Base-by-base conservation (phyloP, 805 yeast genomes). In the Myxozyma nipponensis region DNA sequence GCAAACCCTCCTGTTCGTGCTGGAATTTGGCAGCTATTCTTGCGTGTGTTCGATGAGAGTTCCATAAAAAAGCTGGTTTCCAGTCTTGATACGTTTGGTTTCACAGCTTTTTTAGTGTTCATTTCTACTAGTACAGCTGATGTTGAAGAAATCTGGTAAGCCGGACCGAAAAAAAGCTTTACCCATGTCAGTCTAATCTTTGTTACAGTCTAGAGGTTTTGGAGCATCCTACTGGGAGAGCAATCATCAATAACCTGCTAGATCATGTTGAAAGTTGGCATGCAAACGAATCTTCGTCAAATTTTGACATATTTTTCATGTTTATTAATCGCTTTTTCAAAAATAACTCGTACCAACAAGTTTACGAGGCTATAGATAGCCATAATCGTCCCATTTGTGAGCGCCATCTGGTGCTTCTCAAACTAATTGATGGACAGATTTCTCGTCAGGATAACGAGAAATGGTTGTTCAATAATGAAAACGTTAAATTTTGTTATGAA, bases 371-470 rank as follows among this genome's bases (percentile, higher is more conserved):
- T 10, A 6, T 30, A 9, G 10, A 9, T n/a, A 17, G 17, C 13
- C 15, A 43, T 18, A 15, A 7, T 9, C 32, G 7, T 9, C 32
- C 32, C 13, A 7, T 28, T 9, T 7, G 32, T n/a, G 49, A 39
- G 5, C 15, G 28, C 9, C 57, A 54, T 19, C 24, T 52, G 6
- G 39, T 32, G 23, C 32, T 44, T 3, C 15, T 54, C 32, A 54
- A 49, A 22, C 30, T 54, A 4, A 40, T 54, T 2, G 56, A 54
- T 30, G 56, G 47, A 5, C 47, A 52, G 22, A n/a, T 54, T 17
- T 39, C 49, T 5, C 38, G 52, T 24, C 21, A 19, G 13, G 17
- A 24, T n/a, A 30, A 13, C 44, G 32, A 13, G 30, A 35, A 13
- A 26, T 34, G 5, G 42, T 46, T 1, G 40, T 36, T n/a, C n/a